These are phyloP conservation scores for Sarocladiaceae sp. DNA, from an alignment of 2,329 filamentous ascomycete species.

Conservation along the genomic window DNA sequence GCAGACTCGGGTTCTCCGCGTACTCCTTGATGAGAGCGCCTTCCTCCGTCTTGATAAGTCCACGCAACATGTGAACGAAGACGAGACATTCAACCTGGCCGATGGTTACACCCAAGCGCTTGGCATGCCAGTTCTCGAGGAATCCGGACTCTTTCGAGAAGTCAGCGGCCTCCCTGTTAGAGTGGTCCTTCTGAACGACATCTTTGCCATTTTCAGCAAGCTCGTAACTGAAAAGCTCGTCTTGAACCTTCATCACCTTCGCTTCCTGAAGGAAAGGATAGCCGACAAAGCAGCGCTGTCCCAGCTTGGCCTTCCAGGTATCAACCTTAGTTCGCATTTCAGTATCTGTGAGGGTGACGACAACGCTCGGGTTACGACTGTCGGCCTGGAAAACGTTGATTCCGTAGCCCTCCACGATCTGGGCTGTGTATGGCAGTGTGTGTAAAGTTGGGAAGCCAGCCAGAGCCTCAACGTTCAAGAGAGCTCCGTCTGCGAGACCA, in stretches of 20 bases:
- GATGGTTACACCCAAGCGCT: slow-evolving; percentile 80
- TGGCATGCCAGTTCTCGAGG: slow-evolving; percentile 84
- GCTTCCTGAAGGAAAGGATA: slow-evolving; percentile 96
- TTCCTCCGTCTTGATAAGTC: slow-evolving; percentile 81
- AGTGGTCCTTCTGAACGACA: slow-evolving; percentile 64
- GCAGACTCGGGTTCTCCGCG: slow-evolving; percentile 73
- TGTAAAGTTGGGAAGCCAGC: slow-evolving; percentile 91
- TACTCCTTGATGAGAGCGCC: slow-evolving; percentile 93
- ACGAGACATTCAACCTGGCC: slow-evolving; percentile 83
- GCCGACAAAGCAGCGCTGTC: slow-evolving; percentile 80
- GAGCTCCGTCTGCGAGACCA: slow-evolving; percentile 76
- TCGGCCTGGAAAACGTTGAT: slow-evolving; percentile 95
- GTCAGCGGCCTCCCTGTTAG: slow-evolving; percentile 67
- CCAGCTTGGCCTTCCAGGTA: slow-evolving; percentile 71
- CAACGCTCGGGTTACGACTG: slow-evolving; percentile 93
- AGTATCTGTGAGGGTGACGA: slow-evolving; percentile 74
- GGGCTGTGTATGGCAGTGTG: slow-evolving; percentile 75
- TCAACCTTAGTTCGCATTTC: slow-evolving; percentile 65
- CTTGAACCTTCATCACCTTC: slow-evolving; percentile 80
- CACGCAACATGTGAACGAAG: slow-evolving; percentile 89
- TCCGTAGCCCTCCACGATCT: slow-evolving; percentile 65
- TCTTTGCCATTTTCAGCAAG: slow-evolving; percentile 60
- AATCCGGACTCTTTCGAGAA: slow-evolving; percentile 79
- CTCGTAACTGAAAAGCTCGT: slow-evolving; percentile 87
- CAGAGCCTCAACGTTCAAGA: slow-evolving; percentile 74